Evolutionary conservation across 2,329 filamentous ascomycete genomes (phyloP).

Genomic region (Monosporascus cannonballus): DNA sequence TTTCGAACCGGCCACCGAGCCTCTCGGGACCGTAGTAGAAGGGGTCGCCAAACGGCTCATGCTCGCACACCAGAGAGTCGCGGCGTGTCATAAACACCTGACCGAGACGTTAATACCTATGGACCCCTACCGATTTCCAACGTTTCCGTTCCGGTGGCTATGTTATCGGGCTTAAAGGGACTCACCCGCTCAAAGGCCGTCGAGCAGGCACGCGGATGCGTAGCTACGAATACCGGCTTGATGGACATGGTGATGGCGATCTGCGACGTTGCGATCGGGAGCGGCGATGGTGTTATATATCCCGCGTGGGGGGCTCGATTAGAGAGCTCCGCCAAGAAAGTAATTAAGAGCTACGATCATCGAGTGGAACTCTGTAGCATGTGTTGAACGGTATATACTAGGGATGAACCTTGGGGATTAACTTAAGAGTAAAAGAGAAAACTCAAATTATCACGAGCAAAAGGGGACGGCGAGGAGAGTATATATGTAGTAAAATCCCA

Average conservation of each 20-base stretch:
- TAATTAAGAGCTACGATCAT: slow-evolving; percentile 20
- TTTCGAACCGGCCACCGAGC: slow-evolving; percentile 70
- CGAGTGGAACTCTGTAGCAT: slow-evolving; percentile 16
- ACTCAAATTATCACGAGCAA: too few relatives aligned
- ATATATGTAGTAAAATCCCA: too few relatives aligned
- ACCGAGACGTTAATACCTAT: slow-evolving; percentile 7
- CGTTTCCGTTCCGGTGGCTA: neutral
- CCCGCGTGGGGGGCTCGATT: slow-evolving; percentile 8
- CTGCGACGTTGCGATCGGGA: slow-evolving; percentile 20
- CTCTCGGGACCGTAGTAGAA: slow-evolving; percentile 95
- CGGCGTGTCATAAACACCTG: slow-evolving; percentile 95
- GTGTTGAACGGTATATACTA: neutral
- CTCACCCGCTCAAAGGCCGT: slow-evolving; percentile 90
- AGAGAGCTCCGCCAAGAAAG: slow-evolving; percentile 24
- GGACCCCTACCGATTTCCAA: too few relatives aligned
- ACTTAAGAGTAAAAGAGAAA: too few relatives aligned
- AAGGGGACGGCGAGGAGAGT: too few relatives aligned
- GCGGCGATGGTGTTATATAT: slow-evolving; percentile 10
- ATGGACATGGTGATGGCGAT: slow-evolving; percentile 50
- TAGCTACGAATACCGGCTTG: slow-evolving; percentile 86
- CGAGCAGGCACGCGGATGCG: slow-evolving; percentile 90
- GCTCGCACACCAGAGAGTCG: slow-evolving; percentile 74
- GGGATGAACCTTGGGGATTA: too few relatives aligned
- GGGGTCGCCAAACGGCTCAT: slow-evolving; percentile 95
- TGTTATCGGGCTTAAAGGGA: slow-evolving; percentile 2